Conservation (phyloP, 1,139 yeast species). For the Candida tropicalis region DNA sequence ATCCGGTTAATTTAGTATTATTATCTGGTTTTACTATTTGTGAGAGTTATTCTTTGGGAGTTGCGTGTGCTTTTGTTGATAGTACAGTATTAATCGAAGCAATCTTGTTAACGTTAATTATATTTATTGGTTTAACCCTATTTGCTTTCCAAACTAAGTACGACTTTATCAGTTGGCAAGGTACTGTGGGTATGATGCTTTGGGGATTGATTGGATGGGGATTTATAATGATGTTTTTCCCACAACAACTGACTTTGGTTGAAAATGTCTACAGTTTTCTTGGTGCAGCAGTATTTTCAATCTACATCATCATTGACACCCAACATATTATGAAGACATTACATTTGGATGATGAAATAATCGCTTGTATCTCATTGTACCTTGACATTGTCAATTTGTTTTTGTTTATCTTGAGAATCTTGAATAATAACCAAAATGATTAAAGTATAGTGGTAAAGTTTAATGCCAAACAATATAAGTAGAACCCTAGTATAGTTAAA, state of each 20-base stretch:
- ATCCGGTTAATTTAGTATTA: slow-evolving; percentile 61
- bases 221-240: slow-evolving; percentile 68
- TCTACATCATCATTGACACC: slow-evolving; percentile 79
- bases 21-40: slow-evolving; percentile 69
- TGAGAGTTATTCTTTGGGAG: slow-evolving; percentile 76
- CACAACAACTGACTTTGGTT: slow-evolving; percentile 34
- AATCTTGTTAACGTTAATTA: slow-evolving; percentile 63
- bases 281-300: slow-evolving; percentile 75
- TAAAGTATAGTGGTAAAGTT: slow-evolving; percentile 1
- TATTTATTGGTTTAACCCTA: slow-evolving; percentile 73
- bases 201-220: slow-evolving; percentile 78
- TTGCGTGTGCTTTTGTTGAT: slow-evolving; percentile 66
- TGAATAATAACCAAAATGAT: slow-evolving; percentile 42
- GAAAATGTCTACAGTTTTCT: slow-evolving; percentile 58
- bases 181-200: slow-evolving; percentile 59
- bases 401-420: slow-evolving; percentile 70
- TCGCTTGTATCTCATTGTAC: slow-evolving; percentile 76
- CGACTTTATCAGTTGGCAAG: slow-evolving; percentile 76
- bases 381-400: slow-evolving; percentile 83
- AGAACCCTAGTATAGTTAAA: neutral
- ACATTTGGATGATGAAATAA: slow-evolving; percentile 84
- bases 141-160: slow-evolving; percentile 85
- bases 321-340: slow-evolving; percentile 78
- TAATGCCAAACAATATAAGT: slow-evolving; percentile 1
- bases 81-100: slow-evolving; percentile 72